phyloP scores from a whole-genome alignment of 2,329 filamentous ascomycete genomes.

The Stagonosporopsis cucurbitacearum region DNA sequence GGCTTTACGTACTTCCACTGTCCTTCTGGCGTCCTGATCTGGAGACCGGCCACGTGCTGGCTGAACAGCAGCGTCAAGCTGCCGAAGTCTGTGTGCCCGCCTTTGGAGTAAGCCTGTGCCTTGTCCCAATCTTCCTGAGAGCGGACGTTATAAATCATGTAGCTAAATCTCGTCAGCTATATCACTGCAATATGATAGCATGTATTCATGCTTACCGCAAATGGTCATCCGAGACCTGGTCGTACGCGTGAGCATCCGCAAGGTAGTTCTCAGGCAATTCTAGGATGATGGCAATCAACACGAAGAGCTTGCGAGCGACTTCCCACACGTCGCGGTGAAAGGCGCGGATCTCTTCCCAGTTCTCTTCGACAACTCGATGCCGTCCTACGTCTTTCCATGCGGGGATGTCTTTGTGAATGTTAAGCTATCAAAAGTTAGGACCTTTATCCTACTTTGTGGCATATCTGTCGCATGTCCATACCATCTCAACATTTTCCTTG shows the following conservation, averaged over 20 bases:
- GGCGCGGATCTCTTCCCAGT: conserved; percentile 21
- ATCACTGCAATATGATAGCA: not conserved
- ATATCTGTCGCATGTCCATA: not conserved
- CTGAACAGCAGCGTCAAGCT: conserved; percentile 63
- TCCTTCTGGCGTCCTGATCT: conserved; percentile 51
- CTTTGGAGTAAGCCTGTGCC: conserved; percentile 45
- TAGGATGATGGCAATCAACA: conserved; percentile 39
- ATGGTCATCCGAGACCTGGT: conserved; percentile 24
- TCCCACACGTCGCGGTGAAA: conserved; percentile 38
- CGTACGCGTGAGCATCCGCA: conserved; percentile 25
- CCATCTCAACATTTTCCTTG: conserved; percentile 50
- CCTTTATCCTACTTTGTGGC: not conserved
- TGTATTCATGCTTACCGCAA: conserved; percentile 5
- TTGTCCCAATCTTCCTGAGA: conserved; percentile 38
- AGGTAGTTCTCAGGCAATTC: conserved; percentile 27
- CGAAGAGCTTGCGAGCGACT: conserved; percentile 55
- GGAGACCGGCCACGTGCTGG: conserved; percentile 63
- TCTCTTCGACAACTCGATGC: conserved; percentile 17
- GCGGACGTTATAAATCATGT: conserved; percentile 31
- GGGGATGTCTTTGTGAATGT: conserved; percentile 25
- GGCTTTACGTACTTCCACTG: conserved; percentile 52
- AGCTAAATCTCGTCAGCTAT: not conserved
- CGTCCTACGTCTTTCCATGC: conserved; percentile 16
- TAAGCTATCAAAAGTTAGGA: conserved; percentile 16
- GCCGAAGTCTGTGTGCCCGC: conserved; percentile 63